phyloP scores from a whole-genome alignment of 257 asterid genomes.

The Penstemon newberryi region DNA sequence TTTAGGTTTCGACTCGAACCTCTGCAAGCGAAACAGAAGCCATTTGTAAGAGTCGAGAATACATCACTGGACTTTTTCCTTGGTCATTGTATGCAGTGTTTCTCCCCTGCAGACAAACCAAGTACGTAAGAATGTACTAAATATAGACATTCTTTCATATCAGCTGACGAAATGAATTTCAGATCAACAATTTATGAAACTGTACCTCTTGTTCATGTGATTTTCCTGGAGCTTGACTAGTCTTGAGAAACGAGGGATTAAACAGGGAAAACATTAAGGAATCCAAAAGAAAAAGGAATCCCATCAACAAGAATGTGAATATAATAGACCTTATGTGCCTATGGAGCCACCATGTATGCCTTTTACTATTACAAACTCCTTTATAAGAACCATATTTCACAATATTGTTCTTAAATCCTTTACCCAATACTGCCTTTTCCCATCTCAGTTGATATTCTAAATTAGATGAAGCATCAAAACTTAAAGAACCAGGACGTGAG shows the following conservation, averaged over 20 bases:
- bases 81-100: constrained; percentile 20
- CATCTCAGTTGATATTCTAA: constrained; percentile 41
- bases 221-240: constrained; percentile 32
- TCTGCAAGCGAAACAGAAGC: constrained; percentile 71
- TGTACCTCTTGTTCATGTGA: constrained; percentile 45
- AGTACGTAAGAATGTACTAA: background rate
- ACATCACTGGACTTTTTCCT: constrained; percentile 49
- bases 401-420: constrained; percentile 48
- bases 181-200: background rate
- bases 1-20: constrained; percentile 43
- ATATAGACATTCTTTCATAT: background rate
- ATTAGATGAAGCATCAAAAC: constrained; percentile 36
- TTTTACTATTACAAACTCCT: constrained; percentile 52
- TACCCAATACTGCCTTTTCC: constrained; percentile 42
- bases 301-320: constrained; percentile 51
- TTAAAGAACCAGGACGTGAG: constrained; percentile 34
- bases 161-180: background rate
- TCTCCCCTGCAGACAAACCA: constrained; percentile 34
- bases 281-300: constrained; percentile 58
- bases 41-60: constrained; percentile 57
- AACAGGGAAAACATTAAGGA: constrained; percentile 57
- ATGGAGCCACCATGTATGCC: constrained; percentile 49
- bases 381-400: constrained; percentile 41
- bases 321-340: constrained; percentile 52
- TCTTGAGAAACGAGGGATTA: constrained; percentile 44